Conservation (phyloP, 768 basidiomycete genomes). For the Leccinum disarticulatum region DNA sequence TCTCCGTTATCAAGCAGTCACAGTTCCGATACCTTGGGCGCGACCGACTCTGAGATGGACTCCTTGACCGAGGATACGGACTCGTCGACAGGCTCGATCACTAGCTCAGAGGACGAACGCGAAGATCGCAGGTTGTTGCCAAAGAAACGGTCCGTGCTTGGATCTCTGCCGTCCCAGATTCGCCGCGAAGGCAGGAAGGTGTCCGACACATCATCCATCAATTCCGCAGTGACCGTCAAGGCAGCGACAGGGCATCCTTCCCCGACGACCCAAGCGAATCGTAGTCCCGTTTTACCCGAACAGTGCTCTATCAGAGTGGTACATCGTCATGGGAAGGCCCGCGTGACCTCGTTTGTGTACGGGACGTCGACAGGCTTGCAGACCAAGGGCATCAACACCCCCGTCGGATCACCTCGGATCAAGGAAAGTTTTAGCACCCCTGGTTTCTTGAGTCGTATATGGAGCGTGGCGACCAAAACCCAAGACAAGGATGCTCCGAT, state of each 20-base stretch:
- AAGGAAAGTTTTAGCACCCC: conserved; percentile 44
- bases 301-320: conserved; percentile 29
- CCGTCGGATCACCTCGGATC: conserved; percentile 23
- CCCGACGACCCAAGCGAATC: conserved; percentile 16
- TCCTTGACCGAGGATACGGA: conserved; percentile 64
- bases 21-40: conserved; percentile 45
- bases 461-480: conserved; percentile 58
- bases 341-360: conserved; percentile 31
- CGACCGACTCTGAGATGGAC: conserved; percentile 56
- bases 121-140: conserved; percentile 21
- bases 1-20: conserved; percentile 39
- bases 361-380: conserved; percentile 19
- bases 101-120: conserved; percentile 50
- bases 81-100: conserved; percentile 51
- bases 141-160: conserved; percentile 45
- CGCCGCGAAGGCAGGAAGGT: conserved; percentile 42
- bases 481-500: conserved; percentile 29
- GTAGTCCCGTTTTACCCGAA: conserved; percentile 14
- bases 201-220: conserved; percentile 34
- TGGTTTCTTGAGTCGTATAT: conserved; percentile 69
- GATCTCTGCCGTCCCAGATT: conserved; percentile 45
- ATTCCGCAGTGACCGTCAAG: conserved; percentile 37
- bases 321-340: conserved; percentile 27
- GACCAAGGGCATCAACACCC: conserved; percentile 13
- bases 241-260: conserved; percentile 29